Evolutionary conservation across 768 basidiomycete species (phyloP), one percentile per base, ranked within the genome.

Genomic region (Amanita fuliginea): DNA sequence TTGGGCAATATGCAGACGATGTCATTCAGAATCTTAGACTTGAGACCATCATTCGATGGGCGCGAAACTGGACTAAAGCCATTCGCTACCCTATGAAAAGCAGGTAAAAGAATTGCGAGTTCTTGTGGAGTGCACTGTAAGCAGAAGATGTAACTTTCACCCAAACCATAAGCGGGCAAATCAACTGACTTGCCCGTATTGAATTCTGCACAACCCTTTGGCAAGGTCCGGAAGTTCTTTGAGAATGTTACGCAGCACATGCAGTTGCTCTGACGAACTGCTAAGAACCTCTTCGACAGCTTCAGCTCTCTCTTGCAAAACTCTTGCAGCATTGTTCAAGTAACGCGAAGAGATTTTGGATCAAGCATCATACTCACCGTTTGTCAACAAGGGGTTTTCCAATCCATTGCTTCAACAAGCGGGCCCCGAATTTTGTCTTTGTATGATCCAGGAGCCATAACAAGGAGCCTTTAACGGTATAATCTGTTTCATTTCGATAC

Each of bases 401-500:
- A 6, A 98, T 74, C 95, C 95, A 99, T 53, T 70, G 78, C 52
- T 80, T 78, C 49, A 99, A 70, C 57, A 89, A 65, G 47, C 95
- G 73, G 16, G 86, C 79, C 10, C 95, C 95, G 71, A 96, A 96
- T 55, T 77, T 80, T 2, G 95, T 97, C 54, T 78, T 77, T 28
- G 92, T 95, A 51, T 78, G 78, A 67, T 97, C 88, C 46, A 99
- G 70, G 6, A 94, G 74, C 78, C 83, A 86, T 53, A 96, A 68
- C 41, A 99, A 67, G 44, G 89, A 86, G 3, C 93, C 94, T 50
- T 67, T 74, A 16, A 74, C 68, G 9, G 75, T 78, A 48, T 76
- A 76, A 60, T 96, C 85, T 0, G 89, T 91, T 59, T 87, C 84
- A 57, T 97, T 98, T 30, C 81, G 77, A 62, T 89, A 94, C n/a